Percentiles rank a stretch among this genome's conserved stretches.
Conservation (phyloP, 23 red algal species). For the Gracilaria gracilis region DNA sequence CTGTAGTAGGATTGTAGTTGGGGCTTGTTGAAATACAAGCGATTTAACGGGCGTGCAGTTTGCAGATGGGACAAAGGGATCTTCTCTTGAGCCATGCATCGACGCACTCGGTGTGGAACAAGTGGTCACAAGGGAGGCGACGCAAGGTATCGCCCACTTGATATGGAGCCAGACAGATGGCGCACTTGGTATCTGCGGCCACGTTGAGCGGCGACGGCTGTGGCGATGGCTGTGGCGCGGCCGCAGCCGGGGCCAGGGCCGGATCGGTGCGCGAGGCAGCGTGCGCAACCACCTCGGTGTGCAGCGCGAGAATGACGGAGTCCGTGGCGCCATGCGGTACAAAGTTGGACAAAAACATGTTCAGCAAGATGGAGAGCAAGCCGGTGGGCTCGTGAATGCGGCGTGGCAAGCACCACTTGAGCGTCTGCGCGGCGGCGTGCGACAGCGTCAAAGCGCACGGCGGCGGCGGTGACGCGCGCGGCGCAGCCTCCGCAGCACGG, state of each 20-base stretch:
- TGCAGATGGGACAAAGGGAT: slow-evolving; percentile 58
- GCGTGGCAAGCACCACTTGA: slow-evolving; percentile 36
- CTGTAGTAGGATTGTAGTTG: no score
- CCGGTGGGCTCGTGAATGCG: slow-evolving; percentile 60
- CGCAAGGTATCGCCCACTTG: slow-evolving; percentile 22
- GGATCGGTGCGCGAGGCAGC: background rate
- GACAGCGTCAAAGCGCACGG: background rate
- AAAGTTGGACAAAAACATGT: slow-evolving; percentile 57
- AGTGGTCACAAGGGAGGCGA: slow-evolving; percentile 37
- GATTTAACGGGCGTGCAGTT: slow-evolving; percentile 37
- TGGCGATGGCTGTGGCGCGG: no score
- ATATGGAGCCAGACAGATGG: slow-evolving; percentile 52
- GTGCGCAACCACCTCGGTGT: slow-evolving; percentile 6
- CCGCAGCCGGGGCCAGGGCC: background rate
- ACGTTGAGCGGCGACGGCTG: no score
- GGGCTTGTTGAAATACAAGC: no score
- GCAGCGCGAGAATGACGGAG: slow-evolving; percentile 45
- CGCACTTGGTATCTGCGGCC: slow-evolving; percentile 11
- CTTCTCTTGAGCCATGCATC: slow-evolving; percentile 55
- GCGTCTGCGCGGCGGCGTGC: background rate
- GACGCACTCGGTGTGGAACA: slow-evolving; percentile 63
- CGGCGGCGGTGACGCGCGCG: background rate
- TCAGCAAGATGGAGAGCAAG: slow-evolving; percentile 16
- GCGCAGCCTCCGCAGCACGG: no score
- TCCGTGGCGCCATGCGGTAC: slow-evolving; percentile 27